A percentile compares a stretch with the other conserved stretches of the same genome.
Evolutionary conservation across 768 basidiomycete genomes (phyloP).

Genomic region (Boletus pseudo-olivaceus): DNA sequence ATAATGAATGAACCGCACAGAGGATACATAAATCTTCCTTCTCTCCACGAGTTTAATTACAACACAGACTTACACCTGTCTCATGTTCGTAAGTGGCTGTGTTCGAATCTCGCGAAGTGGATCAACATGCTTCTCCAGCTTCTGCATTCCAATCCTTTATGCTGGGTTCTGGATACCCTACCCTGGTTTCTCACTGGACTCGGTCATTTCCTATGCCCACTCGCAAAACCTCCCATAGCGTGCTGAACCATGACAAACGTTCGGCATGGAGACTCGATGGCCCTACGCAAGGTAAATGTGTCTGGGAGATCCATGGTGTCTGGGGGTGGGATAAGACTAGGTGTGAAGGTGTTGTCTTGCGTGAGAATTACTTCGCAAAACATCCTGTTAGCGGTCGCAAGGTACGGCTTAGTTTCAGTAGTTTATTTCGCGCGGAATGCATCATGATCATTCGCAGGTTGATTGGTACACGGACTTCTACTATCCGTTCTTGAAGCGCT

Average conservation of each 20-base stretch:
- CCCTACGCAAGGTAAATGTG: conserved; percentile 65
- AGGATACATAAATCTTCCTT: conserved; percentile 82
- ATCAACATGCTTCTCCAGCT: conserved; percentile 39
- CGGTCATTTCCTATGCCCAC: conserved; percentile 91
- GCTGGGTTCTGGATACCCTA: conserved; percentile 86
- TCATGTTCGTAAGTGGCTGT: conserved; percentile 57
- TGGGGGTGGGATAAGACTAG: conserved; percentile 82
- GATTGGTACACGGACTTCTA: conserved; percentile 89
- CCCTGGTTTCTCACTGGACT: conserved; percentile 71
- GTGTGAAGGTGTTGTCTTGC: conserved; percentile 66
- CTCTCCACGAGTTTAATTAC: conserved; percentile 85
- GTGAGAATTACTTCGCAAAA: conserved; percentile 80
- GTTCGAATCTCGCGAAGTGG: neutral
- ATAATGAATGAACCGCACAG: conserved; percentile 94
- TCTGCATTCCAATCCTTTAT: conserved; percentile 87
- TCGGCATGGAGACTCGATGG: conserved; percentile 74
- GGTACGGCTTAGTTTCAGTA: conserved; percentile 35
- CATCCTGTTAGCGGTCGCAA: conserved; percentile 61
- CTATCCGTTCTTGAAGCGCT: conserved; percentile 68
- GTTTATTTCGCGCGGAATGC: neutral
- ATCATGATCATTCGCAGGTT: conserved; percentile 41
- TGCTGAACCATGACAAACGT: conserved; percentile 57
- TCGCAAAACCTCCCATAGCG: conserved; percentile 48
- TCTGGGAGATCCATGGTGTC: conserved; percentile 91
- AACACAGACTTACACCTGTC: conserved; percentile 91